phyloP scores from a whole-genome alignment of 2,329 filamentous ascomycete species.

The Domatiomyces globalis region DNA sequence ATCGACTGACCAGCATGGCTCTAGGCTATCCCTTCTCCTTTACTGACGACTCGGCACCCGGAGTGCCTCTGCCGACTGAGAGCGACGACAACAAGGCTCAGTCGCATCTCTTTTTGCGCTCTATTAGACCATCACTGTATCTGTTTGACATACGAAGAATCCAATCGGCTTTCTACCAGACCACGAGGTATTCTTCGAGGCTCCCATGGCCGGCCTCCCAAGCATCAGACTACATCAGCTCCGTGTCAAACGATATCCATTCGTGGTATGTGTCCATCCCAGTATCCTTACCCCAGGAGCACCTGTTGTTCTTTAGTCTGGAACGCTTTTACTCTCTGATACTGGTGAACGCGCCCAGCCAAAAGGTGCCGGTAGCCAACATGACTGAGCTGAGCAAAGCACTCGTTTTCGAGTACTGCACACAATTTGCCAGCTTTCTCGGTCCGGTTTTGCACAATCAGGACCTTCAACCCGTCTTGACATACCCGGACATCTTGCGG shows the following conservation, averaged over 20 bases:
- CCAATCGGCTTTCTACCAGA: constrained; percentile 81
- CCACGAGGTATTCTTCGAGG: constrained; percentile 43
- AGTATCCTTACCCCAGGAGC: constrained; percentile 45
- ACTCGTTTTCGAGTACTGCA: constrained; percentile 73
- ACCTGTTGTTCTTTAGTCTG: constrained; percentile 67
- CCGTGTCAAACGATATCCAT: constrained; percentile 46
- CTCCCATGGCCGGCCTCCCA: constrained; percentile 62
- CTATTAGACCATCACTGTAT: constrained; percentile 56
- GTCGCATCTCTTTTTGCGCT: constrained; percentile 35
- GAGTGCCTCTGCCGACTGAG: constrained; percentile 59
- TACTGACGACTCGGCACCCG: constrained; percentile 64
- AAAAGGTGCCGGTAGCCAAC: constrained; percentile 45
- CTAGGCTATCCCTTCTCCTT: constrained; percentile 83
- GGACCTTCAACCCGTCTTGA: constrained; percentile 54
- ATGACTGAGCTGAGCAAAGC: constrained; percentile 63
- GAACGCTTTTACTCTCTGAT: constrained; percentile 85
- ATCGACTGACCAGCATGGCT: constrained; percentile 78
- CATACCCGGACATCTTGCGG: constrained; percentile 75
- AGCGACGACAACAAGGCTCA: constrained; percentile 22
- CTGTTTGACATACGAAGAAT: constrained; percentile 72
- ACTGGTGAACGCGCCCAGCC: constrained; percentile 71
- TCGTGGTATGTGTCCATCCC: constrained; percentile 68
- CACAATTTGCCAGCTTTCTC: constrained; percentile 66
- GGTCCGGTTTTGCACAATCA: constrained; percentile 50
- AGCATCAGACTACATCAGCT: constrained; percentile 37